Evolutionary conservation across 164 flowering plant species (phyloP), one percentile per base, ranked within the genome.

Genomic region (Magnolia kwangsiensis): DNA sequence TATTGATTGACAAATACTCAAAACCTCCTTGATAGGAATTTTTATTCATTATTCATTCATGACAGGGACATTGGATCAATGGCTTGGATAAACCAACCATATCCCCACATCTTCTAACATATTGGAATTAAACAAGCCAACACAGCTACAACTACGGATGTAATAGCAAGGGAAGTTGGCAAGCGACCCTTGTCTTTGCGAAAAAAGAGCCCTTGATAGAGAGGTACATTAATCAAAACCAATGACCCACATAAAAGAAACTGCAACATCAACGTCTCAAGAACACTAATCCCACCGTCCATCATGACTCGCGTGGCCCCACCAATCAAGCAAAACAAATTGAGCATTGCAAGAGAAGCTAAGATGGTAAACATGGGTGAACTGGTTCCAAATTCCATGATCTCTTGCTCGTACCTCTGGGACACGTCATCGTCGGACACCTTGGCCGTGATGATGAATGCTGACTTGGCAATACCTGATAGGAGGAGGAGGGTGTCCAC

Each of bases 301-400:
- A 76, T 29, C 20, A 79, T n/a, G n/a, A 79, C 77, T 59, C 73
- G 63, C 73, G 11, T 68, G 14, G 75, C 24, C 10, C 70, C 78
- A 18, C 51, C 51, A 7, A 71, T 51, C 51, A 84, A 77, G 18
- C 73, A 51, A n/a, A 75, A 50, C 29, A 84, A 76, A 64, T 84
- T 80, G 65, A 79, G 19, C 68, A 80, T 23, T 2, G 86, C 82
- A 13, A 81, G 18, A 14, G 83, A 80, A 16, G 81, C 76, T 68
- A 80, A 61, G 75, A 84, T 74, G 3, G 72, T 74, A 59, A 81
- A 84, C 84, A 84, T 78, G 2, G 84, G 81, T 20, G 86, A 84
- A 16, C 63, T 45, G 20, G 66, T 50, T 1, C 85, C 85, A 16
- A 83, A 83, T 77, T 83, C 85, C 77, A 81, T 63, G 66, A 81